Evolutionary conservation across 2,329 filamentous ascomycete genomes (phyloP).

Genomic region (Cladosporium sphaerospermum): DNA sequence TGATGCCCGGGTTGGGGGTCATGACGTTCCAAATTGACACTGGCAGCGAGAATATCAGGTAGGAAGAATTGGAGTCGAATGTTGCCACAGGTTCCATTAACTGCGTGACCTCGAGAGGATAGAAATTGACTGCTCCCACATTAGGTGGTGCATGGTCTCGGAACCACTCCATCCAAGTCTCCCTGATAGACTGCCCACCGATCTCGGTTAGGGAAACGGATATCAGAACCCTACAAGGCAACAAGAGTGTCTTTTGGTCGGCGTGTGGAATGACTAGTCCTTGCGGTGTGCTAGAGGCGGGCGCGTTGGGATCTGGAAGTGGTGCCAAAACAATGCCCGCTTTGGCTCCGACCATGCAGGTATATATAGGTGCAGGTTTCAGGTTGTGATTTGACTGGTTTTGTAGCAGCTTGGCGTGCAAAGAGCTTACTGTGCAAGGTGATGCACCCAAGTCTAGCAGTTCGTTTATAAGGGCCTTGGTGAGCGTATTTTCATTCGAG

Average conservation of each 20-base stretch:
- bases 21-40: neutral
- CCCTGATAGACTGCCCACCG: neutral
- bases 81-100: neutral
- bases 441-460: neutral
- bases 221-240: neutral
- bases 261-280: too few species aligned
- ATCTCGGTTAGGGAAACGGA: neutral
- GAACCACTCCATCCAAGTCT: neutral
- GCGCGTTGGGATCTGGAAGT: neutral
- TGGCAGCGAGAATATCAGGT: neutral
- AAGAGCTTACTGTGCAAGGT: neutral
- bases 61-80: neutral
- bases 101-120: neutral
- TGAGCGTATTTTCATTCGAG: neutral
- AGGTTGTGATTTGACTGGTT: neutral
- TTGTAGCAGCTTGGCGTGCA: neutral
- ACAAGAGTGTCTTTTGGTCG: too few species aligned
- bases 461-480: neutral
- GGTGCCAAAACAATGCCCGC: neutral
- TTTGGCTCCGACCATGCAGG: too few species aligned
- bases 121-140: neutral
- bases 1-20: neutral
- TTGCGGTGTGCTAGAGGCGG: neutral
- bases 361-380: neutral
- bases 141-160: neutral